phyloP scores from a whole-genome alignment of 331 rosid genomes.

The Dryas integrifolia region DNA sequence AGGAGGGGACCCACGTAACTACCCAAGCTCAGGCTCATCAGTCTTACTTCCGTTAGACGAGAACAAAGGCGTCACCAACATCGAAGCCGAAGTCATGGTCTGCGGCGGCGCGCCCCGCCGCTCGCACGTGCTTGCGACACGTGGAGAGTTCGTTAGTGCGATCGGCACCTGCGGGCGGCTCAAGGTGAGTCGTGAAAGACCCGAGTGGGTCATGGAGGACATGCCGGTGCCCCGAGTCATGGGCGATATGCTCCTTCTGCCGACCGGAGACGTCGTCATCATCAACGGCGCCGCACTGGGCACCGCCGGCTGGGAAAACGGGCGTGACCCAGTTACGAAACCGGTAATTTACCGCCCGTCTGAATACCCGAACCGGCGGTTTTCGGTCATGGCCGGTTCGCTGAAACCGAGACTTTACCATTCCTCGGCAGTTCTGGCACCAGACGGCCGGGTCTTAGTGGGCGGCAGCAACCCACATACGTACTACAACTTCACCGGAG shows the following conservation, averaged over 20 bases:
- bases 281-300: slow-evolving; percentile 57
- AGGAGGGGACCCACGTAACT: slow-evolving; percentile 58
- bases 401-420: slow-evolving; percentile 58
- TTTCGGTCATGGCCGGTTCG: slow-evolving; percentile 43
- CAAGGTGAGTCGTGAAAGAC: slow-evolving; percentile 37
- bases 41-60: slow-evolving; percentile 71
- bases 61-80: neutral
- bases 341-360: slow-evolving; percentile 47
- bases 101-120: slow-evolving; percentile 71
- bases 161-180: slow-evolving; percentile 54
- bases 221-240: slow-evolving; percentile 70
- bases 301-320: slow-evolving; percentile 76
- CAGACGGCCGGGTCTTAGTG: slow-evolving; percentile 57
- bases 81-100: slow-evolving; percentile 49
- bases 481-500: slow-evolving; percentile 55
- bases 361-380: slow-evolving; percentile 1
- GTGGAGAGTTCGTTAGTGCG: slow-evolving; percentile 34
- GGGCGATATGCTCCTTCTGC: slow-evolving; percentile 73
- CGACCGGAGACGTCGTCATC: slow-evolving; percentile 56
- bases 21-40: slow-evolving; percentile 76
- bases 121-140: slow-evolving; percentile 24
- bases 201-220: slow-evolving; percentile 58
- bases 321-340: slow-evolving; percentile 33
- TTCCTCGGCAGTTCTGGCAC: slow-evolving; percentile 50
- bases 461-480: slow-evolving; percentile 80